Conservation (phyloP, 306 rosid species). For the Geum urbanum region DNA sequence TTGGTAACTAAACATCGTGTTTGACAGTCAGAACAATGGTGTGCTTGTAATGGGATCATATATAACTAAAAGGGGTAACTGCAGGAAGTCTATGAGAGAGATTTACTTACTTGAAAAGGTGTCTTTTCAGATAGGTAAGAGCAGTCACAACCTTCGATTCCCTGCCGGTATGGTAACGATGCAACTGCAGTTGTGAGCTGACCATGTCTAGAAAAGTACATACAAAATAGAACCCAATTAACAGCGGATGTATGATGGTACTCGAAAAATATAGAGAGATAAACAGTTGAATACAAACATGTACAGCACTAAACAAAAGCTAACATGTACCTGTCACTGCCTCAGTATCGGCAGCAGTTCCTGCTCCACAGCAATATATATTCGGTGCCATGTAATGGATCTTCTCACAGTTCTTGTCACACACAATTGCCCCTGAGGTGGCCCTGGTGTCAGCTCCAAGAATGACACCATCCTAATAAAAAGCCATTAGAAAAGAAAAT, state of each 20-base stretch:
- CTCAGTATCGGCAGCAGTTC: conserved; percentile 99
- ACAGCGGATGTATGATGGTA: background rate
- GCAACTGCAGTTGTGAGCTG: conserved; percentile 89
- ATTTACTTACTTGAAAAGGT: conserved; percentile 44
- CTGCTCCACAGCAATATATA: conserved; percentile 96
- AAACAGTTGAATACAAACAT: background rate
- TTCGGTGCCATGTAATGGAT: conserved; percentile 98
- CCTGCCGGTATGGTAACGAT: conserved; percentile 90
- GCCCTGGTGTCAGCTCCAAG: conserved; percentile 63
- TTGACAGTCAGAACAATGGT: conserved; percentile 8
- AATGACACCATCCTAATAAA: conserved; percentile 80
- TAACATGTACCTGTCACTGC: conserved; percentile 63
- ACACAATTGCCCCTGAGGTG: conserved; percentile 3
- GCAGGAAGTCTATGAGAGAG: background rate
- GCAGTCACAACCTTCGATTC: conserved; percentile 63
- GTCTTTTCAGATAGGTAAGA: conserved; percentile 51
- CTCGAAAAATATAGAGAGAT: background rate
- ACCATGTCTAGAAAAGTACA: conserved; percentile 64
- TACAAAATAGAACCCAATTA: conserved; percentile 23
- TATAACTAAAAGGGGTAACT: background rate
- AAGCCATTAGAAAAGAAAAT: background rate
- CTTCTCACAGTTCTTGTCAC: conserved; percentile 29
- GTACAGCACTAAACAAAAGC: background rate
- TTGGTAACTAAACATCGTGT: conserved; percentile 56
- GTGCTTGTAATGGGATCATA: background rate